Conservation (phyloP, 768 basidiomycete genomes). For the Tremella mesenterica region DNA sequence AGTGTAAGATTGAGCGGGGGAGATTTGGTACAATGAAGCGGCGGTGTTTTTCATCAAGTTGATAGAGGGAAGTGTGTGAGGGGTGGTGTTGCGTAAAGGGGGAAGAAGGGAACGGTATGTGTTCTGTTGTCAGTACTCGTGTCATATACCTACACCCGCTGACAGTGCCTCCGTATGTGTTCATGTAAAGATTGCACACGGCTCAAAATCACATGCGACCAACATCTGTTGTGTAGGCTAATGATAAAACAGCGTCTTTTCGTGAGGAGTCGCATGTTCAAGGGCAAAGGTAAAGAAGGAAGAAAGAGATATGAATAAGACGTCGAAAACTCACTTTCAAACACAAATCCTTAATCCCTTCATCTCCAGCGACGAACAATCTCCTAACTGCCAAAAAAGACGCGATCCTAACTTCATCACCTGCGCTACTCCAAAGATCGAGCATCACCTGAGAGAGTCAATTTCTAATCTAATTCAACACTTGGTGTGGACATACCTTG, state of each 20-base stretch:
- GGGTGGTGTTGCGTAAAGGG: constrained; percentile 69
- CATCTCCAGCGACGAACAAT: constrained; percentile 68
- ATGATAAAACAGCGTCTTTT: no score
- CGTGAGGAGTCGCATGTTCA: no score
- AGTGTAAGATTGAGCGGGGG: constrained; percentile 57
- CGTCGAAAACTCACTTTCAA: constrained; percentile 58
- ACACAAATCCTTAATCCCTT: constrained; percentile 70
- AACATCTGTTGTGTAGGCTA: no score
- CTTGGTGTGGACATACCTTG: constrained; percentile 52
- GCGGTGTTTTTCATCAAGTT: constrained; percentile 98
- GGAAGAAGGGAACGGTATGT: constrained; percentile 82
- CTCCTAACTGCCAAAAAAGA: constrained; percentile 76
- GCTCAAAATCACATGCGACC: no score
- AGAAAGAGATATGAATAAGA: no score
- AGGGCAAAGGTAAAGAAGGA: no score
- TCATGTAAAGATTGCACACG: no score
- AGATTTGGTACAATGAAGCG: constrained; percentile 75
- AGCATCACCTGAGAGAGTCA: constrained; percentile 59
- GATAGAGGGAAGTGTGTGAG: constrained; percentile 79
- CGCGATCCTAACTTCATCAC: constrained; percentile 72
- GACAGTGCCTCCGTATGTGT: no score
- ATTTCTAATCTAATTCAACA: neutral
- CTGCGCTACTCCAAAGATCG: constrained; percentile 70
- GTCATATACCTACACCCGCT: no score
- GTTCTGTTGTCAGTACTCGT: constrained; percentile 51